Base-by-base conservation (phyloP, 2,329 filamentous ascomycete species). In the Metarhizium brunneum region DNA sequence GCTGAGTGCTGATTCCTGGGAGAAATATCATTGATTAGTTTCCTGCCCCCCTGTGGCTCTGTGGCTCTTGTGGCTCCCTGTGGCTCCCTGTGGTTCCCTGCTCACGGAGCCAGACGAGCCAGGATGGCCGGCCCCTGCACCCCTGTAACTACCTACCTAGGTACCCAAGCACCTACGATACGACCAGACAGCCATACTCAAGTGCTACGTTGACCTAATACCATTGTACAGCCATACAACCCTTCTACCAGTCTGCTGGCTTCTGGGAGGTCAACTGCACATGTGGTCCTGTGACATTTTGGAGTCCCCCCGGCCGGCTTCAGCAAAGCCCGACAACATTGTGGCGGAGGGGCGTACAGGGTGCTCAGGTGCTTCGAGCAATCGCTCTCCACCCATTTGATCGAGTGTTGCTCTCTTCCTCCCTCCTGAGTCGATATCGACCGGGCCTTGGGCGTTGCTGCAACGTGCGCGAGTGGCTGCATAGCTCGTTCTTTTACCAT, bases 261-360 rank as follows among this genome's bases (percentile, higher is more conserved):
- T 29, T 48, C 25, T 48, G 42, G 42, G 42, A 45, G n/a, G 40
- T 38, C 51, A 52, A 29, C 6, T n/a, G 42, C 38, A 40, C 38
- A 40, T 40, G 38, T 40, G 38, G 38, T 40, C 38, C 38, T 40
- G 38, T 40, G 38, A 40, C 38, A 14, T 45, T 16, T 25, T 45
- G 42, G 7, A 25, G 18, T 18, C n/a, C 40, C 25, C 53, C 43
- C 32, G 25, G 18, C 47, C 51, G 47, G 50, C 40, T 54, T 54
- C 52, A 50, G 54, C 51, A 57, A 50, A 54, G 47, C 60, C 57
- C 43, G 52, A 56, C 30, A 54, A 61, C 32, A 60, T 60, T 63
- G 61, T 65, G 65, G 63, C 64, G 65, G 64, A 63, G 62, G 59
- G 57, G 54, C 13, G 38, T 40, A 40, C 38, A 40, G 8, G 38